Percentiles rank a stretch among this genome's conserved stretches.
Conservation (phyloP, 2,329 filamentous ascomycete genomes). For the Fusarium odoratissimum region DNA sequence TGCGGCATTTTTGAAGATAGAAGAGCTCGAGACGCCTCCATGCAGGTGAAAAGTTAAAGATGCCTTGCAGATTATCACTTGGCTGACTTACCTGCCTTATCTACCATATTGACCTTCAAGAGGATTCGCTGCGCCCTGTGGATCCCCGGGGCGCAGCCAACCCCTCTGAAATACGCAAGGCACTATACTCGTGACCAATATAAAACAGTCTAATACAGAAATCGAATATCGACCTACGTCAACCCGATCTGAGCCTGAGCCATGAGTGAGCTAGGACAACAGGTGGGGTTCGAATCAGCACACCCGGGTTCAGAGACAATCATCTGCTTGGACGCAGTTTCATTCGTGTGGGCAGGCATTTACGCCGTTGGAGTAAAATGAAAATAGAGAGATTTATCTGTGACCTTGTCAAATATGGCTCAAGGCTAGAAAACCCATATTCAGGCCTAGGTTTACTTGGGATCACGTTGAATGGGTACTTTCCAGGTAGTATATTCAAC, state of each 20-base stretch:
- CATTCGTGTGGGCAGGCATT: accelerated
- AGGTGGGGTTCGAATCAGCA: too few species aligned
- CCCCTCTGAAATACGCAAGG: neutral
- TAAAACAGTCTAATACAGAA: neutral
- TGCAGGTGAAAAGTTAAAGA: accelerated
- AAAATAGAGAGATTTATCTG: neutral
- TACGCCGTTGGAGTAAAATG: accelerated
- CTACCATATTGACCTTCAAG: neutral
- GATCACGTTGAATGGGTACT: too few species aligned
- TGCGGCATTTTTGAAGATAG: neutral
- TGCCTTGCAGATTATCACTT: neutral
- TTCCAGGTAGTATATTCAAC: too few species aligned
- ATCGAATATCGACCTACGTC: accelerated
- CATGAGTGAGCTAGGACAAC: accelerated
- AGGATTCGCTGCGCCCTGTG: neutral
- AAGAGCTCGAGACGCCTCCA: neutral
- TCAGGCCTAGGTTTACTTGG: neutral
- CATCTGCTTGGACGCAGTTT: neutral
- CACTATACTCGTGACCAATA: neutral
- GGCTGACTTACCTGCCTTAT: neutral
- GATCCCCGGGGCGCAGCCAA: neutral
- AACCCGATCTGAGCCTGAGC: neutral
- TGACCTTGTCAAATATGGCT: neutral
- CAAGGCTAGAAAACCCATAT: neutral
- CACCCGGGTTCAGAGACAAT: neutral